These are phyloP conservation scores for Venturia aucupariae DNA, from an alignment of 2,329 filamentous ascomycete species.

Conservation along the genomic window DNA sequence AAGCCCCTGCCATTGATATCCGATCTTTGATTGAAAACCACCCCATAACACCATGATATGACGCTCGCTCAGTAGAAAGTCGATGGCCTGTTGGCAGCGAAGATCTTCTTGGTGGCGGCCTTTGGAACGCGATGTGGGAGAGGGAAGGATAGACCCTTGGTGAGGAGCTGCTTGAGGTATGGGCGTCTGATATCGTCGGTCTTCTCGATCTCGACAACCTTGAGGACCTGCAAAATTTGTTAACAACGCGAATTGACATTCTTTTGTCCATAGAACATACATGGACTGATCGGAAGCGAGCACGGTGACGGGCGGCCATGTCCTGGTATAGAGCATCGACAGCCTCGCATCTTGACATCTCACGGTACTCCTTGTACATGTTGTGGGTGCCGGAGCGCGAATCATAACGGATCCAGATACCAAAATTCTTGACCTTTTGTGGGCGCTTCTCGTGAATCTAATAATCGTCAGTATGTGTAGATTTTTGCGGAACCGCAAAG, in stretches of 20 bases:
- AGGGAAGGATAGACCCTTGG: conserved; percentile 95
- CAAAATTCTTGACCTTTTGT: conserved; percentile 99
- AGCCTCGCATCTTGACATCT: conserved; percentile 91
- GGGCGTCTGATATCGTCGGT: conserved; percentile 89
- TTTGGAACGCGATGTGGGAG: conserved; percentile 92
- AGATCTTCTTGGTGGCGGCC: conserved; percentile 78
- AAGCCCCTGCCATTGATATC: not conserved
- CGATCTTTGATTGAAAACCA: conserved; percentile 5
- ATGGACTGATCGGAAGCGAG: conserved; percentile 97
- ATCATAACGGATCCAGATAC: conserved; percentile 99
- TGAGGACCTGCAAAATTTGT: conserved; percentile 64
- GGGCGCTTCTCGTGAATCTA: conserved; percentile 99
- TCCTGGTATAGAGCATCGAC: conserved; percentile 98
- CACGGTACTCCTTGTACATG: conserved; percentile 99
- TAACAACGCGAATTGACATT: not conserved
- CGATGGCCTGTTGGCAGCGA: conserved; percentile 83
- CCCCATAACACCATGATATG: conserved; percentile 8
- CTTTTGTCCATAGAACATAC: conserved; percentile 47
- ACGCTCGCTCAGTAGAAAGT: conserved; percentile 65
- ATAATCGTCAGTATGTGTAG: not conserved
- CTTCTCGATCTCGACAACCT: conserved; percentile 96
- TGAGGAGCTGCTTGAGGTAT: conserved; percentile 97
- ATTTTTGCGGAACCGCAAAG: not conserved
- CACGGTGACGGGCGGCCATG: conserved; percentile 98
- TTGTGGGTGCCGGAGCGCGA: conserved; percentile 99